Conservation (phyloP, 306 rosid species). For the Senna tora region DNA sequence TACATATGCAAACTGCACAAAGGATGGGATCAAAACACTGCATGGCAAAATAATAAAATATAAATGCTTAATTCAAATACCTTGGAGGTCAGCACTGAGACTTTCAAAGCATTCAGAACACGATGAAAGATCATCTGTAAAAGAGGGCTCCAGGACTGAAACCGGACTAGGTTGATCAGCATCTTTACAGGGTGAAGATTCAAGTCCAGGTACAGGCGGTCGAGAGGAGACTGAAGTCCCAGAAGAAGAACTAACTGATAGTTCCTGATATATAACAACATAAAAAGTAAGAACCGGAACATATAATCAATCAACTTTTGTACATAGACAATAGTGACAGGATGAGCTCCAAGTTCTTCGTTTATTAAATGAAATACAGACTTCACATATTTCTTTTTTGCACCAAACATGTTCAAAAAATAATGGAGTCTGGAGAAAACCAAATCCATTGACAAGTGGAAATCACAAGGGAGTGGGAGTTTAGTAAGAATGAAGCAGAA, state of each 20-base stretch:
- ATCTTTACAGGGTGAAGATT: conserved; percentile 74
- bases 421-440: neutral
- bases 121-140: conserved; percentile 76
- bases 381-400: neutral
- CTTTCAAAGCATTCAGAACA: conserved; percentile 92
- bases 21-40: conserved; percentile 24
- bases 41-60: conserved; percentile 17
- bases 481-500: conserved; percentile 25
- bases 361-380: neutral
- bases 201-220: conserved; percentile 50
- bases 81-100: conserved; percentile 88
- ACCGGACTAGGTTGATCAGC: conserved; percentile 97
- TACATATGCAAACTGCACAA: conserved; percentile 5
- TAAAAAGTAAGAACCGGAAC: conserved; percentile 33
- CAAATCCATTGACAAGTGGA: neutral
- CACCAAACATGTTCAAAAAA: conserved; percentile 2
- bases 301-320: conserved; percentile 15
- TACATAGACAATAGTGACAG: conserved; percentile 8
- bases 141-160: conserved; percentile 88
- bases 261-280: conserved; percentile 61
- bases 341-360: conserved; percentile 5
- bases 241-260: conserved; percentile 41
- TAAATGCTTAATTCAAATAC: conserved; percentile 48
- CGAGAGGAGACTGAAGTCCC: conserved; percentile 50
- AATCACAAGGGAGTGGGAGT: neutral